Base-by-base conservation (phyloP, 805 yeast genomes). In the Metschnikowia baotianmanensis region DNA sequence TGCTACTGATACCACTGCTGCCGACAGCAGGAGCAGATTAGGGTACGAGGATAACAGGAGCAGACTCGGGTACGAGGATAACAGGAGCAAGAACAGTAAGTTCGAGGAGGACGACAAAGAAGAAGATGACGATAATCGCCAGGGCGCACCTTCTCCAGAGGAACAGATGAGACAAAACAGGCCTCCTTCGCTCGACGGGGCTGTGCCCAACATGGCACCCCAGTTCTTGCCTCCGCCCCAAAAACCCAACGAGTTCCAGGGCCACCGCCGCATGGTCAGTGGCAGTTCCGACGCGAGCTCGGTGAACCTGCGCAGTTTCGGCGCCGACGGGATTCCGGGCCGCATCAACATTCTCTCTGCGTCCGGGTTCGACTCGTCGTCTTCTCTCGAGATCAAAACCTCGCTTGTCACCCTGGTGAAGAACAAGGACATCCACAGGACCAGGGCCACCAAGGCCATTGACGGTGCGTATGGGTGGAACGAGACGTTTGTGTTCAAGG, bases 401-500 rank as follows among this genome's bases (percentile, higher is more conserved):
- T 57, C 73, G 0, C 58, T 80, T 47, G 71, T 77, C 27, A 69
- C 66, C 17, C 61, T 67, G 8, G 66, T 69, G 18, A 72, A 66
- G 48, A 70, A 67, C 37, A 83, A 78, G 55, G 84, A 76, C 32
- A 55, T 91, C 27, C 76, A 71, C 65, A 83, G 79, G 58, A 82
- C 96, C 1, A 78, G 80, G 60, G 57, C 72, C 16, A 57, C 65
- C 39, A 86, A 85, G 51, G 25, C 43, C 52, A 62, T 75, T 11
- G 65, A 66, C 6, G 82, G 80, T 1, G 6, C 54, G 1, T 67
- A 69, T 35, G 65, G 59, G 41, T 82, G 83, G 78, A 72, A 78
- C 44, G 96, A 87, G 56, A 68, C 80, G 16, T 69, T 75, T 45
- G 71, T 81, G 4, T 85, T 90, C 67, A 80, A 76, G 54, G 82